Base-by-base conservation (phyloP, 2,329 filamentous ascomycete genomes). In the Colletotrichum sp. region DNA sequence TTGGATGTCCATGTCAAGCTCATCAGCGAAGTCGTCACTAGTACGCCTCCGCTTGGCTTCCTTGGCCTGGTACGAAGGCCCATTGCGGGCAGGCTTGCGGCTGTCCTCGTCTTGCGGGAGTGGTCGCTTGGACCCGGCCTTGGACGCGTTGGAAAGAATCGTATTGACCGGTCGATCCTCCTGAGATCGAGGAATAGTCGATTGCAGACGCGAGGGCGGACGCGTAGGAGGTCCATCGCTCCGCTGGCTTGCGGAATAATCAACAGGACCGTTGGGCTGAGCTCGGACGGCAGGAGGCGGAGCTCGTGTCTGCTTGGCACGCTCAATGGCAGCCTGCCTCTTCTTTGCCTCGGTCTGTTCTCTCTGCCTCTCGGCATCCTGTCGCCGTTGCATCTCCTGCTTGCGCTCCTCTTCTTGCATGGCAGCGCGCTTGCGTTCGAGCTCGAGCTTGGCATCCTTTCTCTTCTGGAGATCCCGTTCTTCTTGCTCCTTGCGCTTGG, bases 401-500 rank as follows among this genome's bases (percentile, higher is more conserved):
- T 86, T 90, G 71, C 87, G 88, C 79, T 94, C 91, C 79, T 95
- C 93, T 76, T 94, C 92, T 79, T 93, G 92, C 21, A 87, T 83
- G 7, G 91, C 92, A 64, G 91, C 91, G 75, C 94, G 90, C 85
- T 96, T 95, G 64, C 94, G 92, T 82, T 98, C 95, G 39, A 94
- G 87, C 80, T 98, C 95, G 18, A 93, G 91, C 84, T 98, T 98
- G 48, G 94, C 93, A 24, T 98, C 95, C 10, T 93, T 93, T 81
- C 95, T 96, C 66, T 93, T 92, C 80, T 96, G 93, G 16, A 92
- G 92, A 78, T 96, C 95, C 64, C 93, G 92, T 82, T 98, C 95
- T 80, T 98, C 96, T 82, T 93, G 93, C 83, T 98, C 95, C 82
- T 94, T 96, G 84, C 96, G 96, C 81, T 93, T 93, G 52, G 95